Evolutionary conservation across 1,139 yeast species (phyloP).

Genomic region (Pichia sp.): DNA sequence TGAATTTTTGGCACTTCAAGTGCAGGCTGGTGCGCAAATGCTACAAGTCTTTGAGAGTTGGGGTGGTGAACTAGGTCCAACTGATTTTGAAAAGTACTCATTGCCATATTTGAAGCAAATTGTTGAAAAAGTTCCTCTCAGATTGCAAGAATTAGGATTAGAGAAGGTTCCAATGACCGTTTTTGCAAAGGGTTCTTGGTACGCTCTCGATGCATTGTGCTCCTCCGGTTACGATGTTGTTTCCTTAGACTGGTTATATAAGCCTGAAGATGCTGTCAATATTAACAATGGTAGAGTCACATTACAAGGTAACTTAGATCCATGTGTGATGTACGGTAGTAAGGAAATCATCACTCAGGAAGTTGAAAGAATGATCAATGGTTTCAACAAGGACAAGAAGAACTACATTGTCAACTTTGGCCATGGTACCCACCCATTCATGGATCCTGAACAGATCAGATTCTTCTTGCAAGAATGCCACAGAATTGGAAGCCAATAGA

Average conservation of each 20-base stretch:
- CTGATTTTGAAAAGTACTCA: conserved; percentile 80
- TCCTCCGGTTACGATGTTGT: conserved; percentile 81
- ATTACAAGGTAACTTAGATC: conserved; percentile 93
- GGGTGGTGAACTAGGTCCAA: conserved; percentile 95
- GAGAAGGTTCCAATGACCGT: conserved; percentile 82
- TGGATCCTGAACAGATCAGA: conserved; percentile 85
- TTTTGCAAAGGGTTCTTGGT: conserved; percentile 98
- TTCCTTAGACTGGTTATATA: conserved; percentile 87
- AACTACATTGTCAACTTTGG: conserved; percentile 92
- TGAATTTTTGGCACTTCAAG: conserved; percentile 91
- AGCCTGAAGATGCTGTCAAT: conserved; percentile 78
- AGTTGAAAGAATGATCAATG: conserved; percentile 80
- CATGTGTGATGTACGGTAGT: conserved; percentile 89
- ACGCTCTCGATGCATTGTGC: conserved; percentile 82
- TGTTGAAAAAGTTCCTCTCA: conserved; percentile 56
- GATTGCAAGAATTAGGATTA: conserved; percentile 67
- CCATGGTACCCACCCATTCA: conserved; percentile 96
- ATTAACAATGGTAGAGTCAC: conserved; percentile 75
- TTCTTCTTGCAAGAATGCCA: conserved; percentile 86
- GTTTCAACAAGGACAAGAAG: conserved; percentile 89
- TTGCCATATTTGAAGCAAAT: conserved; percentile 83
- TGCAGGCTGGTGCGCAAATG: conserved; percentile 97
- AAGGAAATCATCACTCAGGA: conserved; percentile 71
- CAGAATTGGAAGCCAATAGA: conserved; percentile 46
- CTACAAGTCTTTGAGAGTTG: conserved; percentile 94